Percentiles rank a stretch among this genome's conserved stretches.
These are phyloP conservation scores for Suillus hirtellus DNA, from an alignment of 768 basidiomycete genomes.

Conservation along the genomic window DNA sequence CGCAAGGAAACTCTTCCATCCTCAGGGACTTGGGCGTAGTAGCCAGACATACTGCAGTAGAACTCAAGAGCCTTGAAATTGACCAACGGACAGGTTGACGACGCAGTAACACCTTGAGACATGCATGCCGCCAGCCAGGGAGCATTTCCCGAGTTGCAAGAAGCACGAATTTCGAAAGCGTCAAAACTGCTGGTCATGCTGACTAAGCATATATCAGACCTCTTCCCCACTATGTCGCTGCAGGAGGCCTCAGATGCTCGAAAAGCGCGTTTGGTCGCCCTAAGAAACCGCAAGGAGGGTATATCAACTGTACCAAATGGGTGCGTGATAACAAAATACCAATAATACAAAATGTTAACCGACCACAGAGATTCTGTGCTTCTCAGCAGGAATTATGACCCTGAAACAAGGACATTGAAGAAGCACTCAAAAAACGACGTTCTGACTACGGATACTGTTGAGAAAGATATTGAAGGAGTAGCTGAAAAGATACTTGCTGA, in stretches of 20 bases:
- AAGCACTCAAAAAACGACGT: constrained; percentile 61
- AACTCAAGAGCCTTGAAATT: constrained; percentile 29
- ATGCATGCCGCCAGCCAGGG: constrained; percentile 33
- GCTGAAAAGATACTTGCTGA: constrained; percentile 84
- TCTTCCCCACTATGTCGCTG: constrained; percentile 51
- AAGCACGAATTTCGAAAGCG: not conserved
- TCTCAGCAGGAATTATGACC: constrained; percentile 86
- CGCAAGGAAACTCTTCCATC: constrained; percentile 67
- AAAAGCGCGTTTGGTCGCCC: constrained; percentile 76
- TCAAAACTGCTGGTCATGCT: not conserved
- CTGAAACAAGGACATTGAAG: constrained; percentile 75
- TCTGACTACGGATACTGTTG: constrained; percentile 80
- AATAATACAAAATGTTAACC: constrained; percentile 17
- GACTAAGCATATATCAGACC: constrained; percentile 3
- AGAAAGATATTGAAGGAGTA: constrained; percentile 79
- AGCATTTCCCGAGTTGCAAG: constrained; percentile 24
- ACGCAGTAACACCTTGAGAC: constrained; percentile 26
- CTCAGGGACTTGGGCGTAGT: constrained; percentile 37
- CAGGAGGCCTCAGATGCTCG: constrained; percentile 78
- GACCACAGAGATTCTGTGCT: constrained; percentile 48
- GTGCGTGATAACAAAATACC: constrained; percentile 34
- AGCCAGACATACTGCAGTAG: constrained; percentile 26
- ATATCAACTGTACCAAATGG: constrained; percentile 41
- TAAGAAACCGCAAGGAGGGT: constrained; percentile 72
- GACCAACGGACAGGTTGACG: constrained; percentile 7